A percentile compares a stretch with the other conserved stretches of the same genome.
Evolutionary conservation across 2,329 filamentous ascomycete genomes (phyloP).

Genomic region (Chalara sp.): DNA sequence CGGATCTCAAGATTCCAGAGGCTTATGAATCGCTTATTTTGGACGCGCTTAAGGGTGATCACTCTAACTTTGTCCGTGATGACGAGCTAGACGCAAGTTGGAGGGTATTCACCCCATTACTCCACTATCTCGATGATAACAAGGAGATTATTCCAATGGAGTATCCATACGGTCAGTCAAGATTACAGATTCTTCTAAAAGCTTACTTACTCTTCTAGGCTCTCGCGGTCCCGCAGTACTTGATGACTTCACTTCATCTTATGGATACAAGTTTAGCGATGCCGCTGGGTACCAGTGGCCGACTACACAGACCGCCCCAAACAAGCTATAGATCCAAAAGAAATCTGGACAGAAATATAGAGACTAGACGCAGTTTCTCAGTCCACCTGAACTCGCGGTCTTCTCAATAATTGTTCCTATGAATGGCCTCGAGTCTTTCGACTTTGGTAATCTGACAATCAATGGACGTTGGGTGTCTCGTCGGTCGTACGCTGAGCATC

Average conservation of each 20-base stretch:
- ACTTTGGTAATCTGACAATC: no score
- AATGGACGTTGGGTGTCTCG: neutral
- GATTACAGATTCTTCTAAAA: neutral
- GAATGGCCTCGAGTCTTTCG: no score
- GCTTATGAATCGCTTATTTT: constrained; percentile 97
- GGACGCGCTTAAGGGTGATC: constrained; percentile 95
- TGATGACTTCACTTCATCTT: constrained; percentile 96
- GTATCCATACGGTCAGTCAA: constrained; percentile 85
- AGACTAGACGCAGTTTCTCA: no score
- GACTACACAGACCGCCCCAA: constrained; percentile 64
- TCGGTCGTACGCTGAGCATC: neutral
- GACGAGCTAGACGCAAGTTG: constrained; percentile 96
- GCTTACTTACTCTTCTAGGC: constrained; percentile 45
- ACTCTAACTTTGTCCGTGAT: constrained; percentile 98
- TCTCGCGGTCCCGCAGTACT: constrained; percentile 94
- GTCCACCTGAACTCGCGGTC: no score
- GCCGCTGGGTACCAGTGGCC: constrained; percentile 95
- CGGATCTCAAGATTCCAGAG: constrained; percentile 98
- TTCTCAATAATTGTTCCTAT: no score
- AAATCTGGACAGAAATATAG: neutral
- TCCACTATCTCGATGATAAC: constrained; percentile 98
- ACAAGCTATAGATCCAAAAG: constrained; percentile 66
- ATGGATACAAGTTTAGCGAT: constrained; percentile 97
- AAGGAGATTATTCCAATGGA: constrained; percentile 99
- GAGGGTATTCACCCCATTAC: constrained; percentile 95